A percentile compares a stretch with the other conserved stretches of the same genome.
Conservation (phyloP, 225 moss, liverwort and hornwort genomes). For the Takakia lepidozioides region DNA sequence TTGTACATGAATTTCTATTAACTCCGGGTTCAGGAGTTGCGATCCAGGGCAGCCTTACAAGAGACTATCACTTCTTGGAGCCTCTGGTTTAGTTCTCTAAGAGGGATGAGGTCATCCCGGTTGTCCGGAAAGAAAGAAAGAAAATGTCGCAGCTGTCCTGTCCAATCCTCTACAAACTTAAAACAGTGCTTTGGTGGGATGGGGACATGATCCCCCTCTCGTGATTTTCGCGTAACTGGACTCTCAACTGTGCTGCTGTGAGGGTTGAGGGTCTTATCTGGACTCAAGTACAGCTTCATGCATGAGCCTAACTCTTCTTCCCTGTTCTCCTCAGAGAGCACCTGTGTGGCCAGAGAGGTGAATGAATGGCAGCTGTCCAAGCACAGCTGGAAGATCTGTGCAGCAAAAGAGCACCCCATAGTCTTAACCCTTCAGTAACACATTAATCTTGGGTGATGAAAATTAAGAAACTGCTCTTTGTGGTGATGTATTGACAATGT, state of each 20-base stretch:
- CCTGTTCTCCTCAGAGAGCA: constrained; percentile 17
- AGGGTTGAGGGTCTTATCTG: constrained; percentile 6
- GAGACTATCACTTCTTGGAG: constrained; percentile 60
- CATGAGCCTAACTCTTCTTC: constrained; percentile 16
- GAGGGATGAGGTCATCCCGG: constrained; percentile 73
- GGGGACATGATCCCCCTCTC: constrained; percentile 27
- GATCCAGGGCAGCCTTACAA: constrained; percentile 46
- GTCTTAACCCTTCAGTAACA: no score
- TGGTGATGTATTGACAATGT: no score
- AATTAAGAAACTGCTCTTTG: no score
- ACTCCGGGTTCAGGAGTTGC: neutral
- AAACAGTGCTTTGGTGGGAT: constrained; percentile 54
- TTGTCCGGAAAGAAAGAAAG: constrained; percentile 77
- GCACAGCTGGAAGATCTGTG: constrained; percentile 81
- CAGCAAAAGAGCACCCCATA: no score
- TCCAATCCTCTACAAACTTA: constrained; percentile 79
- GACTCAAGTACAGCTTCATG: constrained; percentile 5
- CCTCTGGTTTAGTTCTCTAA: constrained; percentile 67
- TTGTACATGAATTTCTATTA: no score
- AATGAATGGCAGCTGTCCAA: constrained; percentile 64
- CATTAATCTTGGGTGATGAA: no score
- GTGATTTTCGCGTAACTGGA: constrained; percentile 7
- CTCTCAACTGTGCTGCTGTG: constrained; percentile 6
- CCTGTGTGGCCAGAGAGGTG: constrained; percentile 25
- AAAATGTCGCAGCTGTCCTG: constrained; percentile 82